Evolutionary conservation across 1,139 yeast species (phyloP), one percentile per base, ranked within the genome.

Genomic region (Magnusiomyces suaveolens): DNA sequence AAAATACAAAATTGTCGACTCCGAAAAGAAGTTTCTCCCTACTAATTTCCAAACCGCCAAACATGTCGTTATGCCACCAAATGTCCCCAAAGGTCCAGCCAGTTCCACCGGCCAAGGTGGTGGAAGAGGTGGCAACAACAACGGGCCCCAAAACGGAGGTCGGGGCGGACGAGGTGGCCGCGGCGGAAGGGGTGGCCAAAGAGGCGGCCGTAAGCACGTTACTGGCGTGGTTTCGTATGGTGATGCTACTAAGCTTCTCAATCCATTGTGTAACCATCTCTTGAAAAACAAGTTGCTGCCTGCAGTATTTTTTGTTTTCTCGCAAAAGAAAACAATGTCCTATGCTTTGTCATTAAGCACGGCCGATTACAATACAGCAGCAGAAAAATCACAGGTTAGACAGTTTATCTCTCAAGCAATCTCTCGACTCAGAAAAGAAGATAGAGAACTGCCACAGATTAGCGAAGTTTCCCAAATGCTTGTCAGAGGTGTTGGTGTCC

Each of bases 401-500:
- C 84, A 89, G 88, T 90, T 92, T 64, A 82, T 92, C 57, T 96
- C 90, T 63, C 81, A 83, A 62, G 95, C 97, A 0, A 85, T 90
- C 33, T 78, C 92, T 0, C 78, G 98, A 55, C 78, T 92, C 68
- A 87, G 87, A 64, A 84, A 84, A 62, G 98, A 92, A 63, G 99
- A 92, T 67, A 77, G 97, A 57, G 94, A 86, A 56, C 74, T 92
- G 54, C 98, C 98, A 0, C 98, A 92, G 68, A 92, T 92, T 56
- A 61, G 85, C 56, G 82, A 86, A 61, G 78, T 90, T 57, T 77
- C 95, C 60, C 95, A 88, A 41, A 75, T 92, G 76, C 73, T 92
- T 46, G 79, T 90, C 52, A 77, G 97, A 63, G 97, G 99, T 57
- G 86, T 92, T 60, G 97, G 96, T 0, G 95, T 92, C 1, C 99